Evolutionary conservation across 257 asterid species (phyloP).

Genomic region (Mentha longifolia): DNA sequence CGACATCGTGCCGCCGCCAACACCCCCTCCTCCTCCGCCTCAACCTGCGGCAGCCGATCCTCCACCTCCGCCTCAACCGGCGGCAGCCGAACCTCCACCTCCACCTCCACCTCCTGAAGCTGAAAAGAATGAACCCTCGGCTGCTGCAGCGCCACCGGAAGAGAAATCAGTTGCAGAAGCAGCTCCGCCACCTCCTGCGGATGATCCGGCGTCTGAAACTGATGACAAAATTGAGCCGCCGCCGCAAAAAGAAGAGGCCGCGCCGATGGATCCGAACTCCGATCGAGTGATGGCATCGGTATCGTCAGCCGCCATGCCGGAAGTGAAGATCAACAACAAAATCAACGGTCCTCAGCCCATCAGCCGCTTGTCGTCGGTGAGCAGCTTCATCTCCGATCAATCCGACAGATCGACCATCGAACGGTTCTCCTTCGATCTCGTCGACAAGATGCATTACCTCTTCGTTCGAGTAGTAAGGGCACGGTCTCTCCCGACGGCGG

Average conservation of each 20-base stretch:
- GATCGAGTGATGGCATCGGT: constrained; percentile 58
- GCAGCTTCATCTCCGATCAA: constrained; percentile 72
- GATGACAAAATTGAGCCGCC: constrained; percentile 28
- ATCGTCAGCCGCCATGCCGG: constrained; percentile 46
- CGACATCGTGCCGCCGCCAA: constrained; percentile 54
- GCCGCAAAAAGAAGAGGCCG: not conserved
- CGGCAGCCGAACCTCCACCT: constrained; percentile 18
- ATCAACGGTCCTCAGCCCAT: constrained; percentile 63
- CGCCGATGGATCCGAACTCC: not conserved
- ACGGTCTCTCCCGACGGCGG: constrained; percentile 71
- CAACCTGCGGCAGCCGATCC: constrained; percentile 32
- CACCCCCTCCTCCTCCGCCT: constrained; percentile 46
- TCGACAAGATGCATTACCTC: constrained; percentile 86
- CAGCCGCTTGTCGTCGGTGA: constrained; percentile 71
- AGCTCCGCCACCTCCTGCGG: constrained; percentile 29
- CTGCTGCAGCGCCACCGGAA: constrained; percentile 30
- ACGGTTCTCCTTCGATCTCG: constrained; percentile 79
- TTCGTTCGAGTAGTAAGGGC: constrained; percentile 79
- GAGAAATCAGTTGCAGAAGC: constrained; percentile 39
- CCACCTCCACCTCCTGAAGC: constrained; percentile 17
- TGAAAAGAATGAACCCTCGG: not conserved
- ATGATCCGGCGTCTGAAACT: constrained; percentile 24
- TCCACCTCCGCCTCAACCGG: constrained; percentile 26
- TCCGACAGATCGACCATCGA: constrained; percentile 62
- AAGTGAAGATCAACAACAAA: constrained; percentile 44